Conservation (phyloP, 1,139 yeast species). For the Citeromyces hawaiiensis region DNA sequence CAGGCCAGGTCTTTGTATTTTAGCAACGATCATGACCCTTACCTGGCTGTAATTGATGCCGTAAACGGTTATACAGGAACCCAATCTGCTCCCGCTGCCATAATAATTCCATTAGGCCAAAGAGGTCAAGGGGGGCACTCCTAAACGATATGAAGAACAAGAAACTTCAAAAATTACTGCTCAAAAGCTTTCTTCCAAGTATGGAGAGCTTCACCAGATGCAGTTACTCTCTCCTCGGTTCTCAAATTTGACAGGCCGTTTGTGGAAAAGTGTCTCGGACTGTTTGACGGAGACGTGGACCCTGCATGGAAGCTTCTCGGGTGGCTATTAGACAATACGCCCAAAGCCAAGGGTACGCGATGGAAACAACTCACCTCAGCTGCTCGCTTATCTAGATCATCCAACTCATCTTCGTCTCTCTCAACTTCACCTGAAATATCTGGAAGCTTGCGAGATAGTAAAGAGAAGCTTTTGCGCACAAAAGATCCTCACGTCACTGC, state of each 20-base stretch:
- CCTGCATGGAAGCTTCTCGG: not conserved
- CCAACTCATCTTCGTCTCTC: not conserved
- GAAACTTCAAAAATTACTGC: not conserved
- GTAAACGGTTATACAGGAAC: not conserved
- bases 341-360: not conserved
- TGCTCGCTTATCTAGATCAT: not conserved
- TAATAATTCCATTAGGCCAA: not conserved
- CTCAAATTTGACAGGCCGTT: not conserved
- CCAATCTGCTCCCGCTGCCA: not conserved
- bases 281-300: not conserved
- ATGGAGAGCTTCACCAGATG: not conserved
- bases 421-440: not conserved
- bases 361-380: not conserved
- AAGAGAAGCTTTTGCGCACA: not conserved
- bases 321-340: not conserved
- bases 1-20: not conserved
- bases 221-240: not conserved
- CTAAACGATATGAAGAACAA: not conserved
- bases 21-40: not conserved
- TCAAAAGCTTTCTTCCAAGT: not conserved
- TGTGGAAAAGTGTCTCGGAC: not conserved
- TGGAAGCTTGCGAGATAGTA: not conserved
- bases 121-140: not conserved
- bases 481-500: not conserved
- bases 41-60: not conserved